Evolutionary conservation across 2,329 filamentous ascomycete species (phyloP).

Genomic region (Fusarium armeniacum): DNA sequence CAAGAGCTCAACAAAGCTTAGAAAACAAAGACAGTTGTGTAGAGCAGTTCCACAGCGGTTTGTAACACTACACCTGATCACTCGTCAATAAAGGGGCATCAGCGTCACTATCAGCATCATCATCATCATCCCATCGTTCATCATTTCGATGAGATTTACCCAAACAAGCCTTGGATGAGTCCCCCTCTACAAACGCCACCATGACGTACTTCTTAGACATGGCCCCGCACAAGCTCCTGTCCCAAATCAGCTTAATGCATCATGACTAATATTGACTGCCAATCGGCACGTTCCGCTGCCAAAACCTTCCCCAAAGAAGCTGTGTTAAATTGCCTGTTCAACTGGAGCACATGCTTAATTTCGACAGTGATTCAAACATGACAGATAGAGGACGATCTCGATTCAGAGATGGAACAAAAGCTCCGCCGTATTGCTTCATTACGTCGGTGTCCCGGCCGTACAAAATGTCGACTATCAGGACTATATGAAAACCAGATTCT

Average conservation of each 20-base stretch:
- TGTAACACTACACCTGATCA: slow-evolving; percentile 2
- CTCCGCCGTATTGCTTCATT: slow-evolving; percentile 24
- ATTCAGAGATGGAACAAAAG: slow-evolving; percentile 42
- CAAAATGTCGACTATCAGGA: neutral
- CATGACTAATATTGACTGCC: slow-evolving; percentile 25
- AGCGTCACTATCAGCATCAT: slow-evolving; percentile 44
- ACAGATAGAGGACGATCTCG: slow-evolving; percentile 24
- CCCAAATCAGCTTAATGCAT: slow-evolving; percentile 35
- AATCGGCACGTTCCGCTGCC: slow-evolving; percentile 25
- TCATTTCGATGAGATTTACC: slow-evolving; percentile 41
- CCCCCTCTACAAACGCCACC: slow-evolving; percentile 36
- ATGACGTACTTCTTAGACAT: slow-evolving; percentile 45
- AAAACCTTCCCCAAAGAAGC: slow-evolving; percentile 4
- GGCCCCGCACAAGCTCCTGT: slow-evolving; percentile 45
- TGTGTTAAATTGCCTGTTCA: slow-evolving; percentile 2
- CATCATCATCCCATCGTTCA: slow-evolving; percentile 46
- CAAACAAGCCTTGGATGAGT: slow-evolving; percentile 40
- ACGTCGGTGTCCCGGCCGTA: neutral
- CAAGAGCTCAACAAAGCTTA: slow-evolving; percentile 33
- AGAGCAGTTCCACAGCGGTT: neutral
- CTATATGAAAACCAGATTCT: neutral
- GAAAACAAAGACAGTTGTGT: slow-evolving; percentile 15
- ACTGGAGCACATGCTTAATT: slow-evolving; percentile 33
- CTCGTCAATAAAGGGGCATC: slow-evolving; percentile 19
- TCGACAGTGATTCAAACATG: slow-evolving; percentile 17